Base-by-base conservation (phyloP, 768 basidiomycete genomes). In the Tephrocybe sp. region DNA sequence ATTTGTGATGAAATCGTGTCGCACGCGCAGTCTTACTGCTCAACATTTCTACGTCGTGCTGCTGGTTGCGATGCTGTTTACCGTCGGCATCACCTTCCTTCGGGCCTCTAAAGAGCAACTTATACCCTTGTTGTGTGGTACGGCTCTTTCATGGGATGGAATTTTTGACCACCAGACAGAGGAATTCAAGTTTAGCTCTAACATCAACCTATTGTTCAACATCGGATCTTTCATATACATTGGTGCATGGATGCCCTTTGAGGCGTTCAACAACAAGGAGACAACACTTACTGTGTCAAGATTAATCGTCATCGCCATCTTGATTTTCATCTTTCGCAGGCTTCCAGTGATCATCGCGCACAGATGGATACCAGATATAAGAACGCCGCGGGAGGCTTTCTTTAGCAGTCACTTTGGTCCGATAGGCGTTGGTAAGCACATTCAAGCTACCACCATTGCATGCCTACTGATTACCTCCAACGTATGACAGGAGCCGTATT, bases 161-260 rank as follows among this genome's bases (percentile, higher is more conserved):
- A 94, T 93, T 72, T 90, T 90, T 75, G 91, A 92, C 67, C 82
- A 83, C 50, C 92, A 94, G 62, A 97, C 93, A 0, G 95, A 97
- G 64, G 95, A 98, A 66, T 82, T 90, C 23, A 85, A 92, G 54
- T 99, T 99, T 75, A 90, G 87, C 57, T 92, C 91, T 68, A 94
- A 98, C 59, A 92, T 98, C 62, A 93, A 98, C 68, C 72, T 98
- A 57, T 76, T 98, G 51, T 96, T 97, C 82, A 98, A 98, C 71
- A 82, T 93, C 55, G 92, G 92, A 23, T 89, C 90, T 3, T 98
- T 98, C 72, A 85, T 98, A 45, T 98, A 89, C 63, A 88, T 98
- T 53, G 97, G 97, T 54, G 95, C 96, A 31, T 94, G 95, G 86
- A 95, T 95, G 82, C 97, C 97, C 0, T 98, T 99, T 69, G 66